Percentiles rank a stretch among this genome's conserved stretches.
These are phyloP conservation scores for Prunus mume DNA, from an alignment of 306 rosid genomes.

Conservation along the genomic window DNA sequence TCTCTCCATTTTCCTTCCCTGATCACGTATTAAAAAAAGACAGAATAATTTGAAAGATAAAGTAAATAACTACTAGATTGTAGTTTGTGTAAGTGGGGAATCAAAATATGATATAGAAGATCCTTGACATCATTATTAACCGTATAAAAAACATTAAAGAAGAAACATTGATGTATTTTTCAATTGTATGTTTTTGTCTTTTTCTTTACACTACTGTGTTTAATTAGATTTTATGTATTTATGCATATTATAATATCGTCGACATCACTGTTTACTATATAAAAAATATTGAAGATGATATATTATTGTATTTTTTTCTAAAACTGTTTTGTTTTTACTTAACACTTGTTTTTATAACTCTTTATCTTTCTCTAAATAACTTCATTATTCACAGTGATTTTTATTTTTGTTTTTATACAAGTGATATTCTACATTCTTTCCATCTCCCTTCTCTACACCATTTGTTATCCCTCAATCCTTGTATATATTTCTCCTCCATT, in stretches of 20 bases:
- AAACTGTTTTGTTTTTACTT: not conserved
- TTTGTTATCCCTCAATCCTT: too few species aligned
- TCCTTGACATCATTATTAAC: not conserved
- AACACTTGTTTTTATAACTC: not conserved
- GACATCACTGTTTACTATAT: too few species aligned
- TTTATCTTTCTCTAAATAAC: not conserved
- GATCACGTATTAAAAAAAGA: not conserved
- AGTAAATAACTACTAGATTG: not conserved
- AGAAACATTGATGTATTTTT: not conserved
- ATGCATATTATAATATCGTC: too few species aligned
- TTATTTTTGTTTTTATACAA: too few species aligned
- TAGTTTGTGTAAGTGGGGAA: not conserved
- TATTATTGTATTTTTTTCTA: too few species aligned
- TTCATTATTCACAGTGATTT: not conserved
- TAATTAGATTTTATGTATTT: too few species aligned
- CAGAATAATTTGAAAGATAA: not conserved
- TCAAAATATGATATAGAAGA: not conserved
- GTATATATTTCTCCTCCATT: too few species aligned
- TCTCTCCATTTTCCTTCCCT: rapidly evolving
- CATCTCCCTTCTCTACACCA: too few species aligned
- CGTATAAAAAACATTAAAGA: not conserved
- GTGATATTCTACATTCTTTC: too few species aligned
- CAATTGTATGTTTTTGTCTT: not conserved
- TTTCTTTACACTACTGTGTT: too few species aligned
- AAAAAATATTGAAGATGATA: too few species aligned